These are phyloP conservation scores for Pichia cephalocereana DNA, from an alignment of 805 yeast genomes.

Conservation along the genomic window DNA sequence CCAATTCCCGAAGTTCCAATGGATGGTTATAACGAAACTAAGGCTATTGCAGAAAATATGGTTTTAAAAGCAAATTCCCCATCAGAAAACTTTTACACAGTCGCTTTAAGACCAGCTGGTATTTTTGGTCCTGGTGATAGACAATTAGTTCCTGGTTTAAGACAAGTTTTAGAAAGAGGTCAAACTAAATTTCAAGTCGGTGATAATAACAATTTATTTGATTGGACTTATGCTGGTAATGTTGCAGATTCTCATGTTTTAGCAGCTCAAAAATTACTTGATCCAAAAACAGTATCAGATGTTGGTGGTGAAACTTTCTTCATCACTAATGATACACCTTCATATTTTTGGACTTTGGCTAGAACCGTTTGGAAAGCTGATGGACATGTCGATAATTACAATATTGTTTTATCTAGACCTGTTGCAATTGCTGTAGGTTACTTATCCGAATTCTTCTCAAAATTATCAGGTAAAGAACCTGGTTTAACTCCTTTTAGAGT, in stretches of 20 bases:
- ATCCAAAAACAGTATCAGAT: conserved; percentile 29
- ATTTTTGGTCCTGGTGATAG: conserved; percentile 98
- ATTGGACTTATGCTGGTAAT: conserved; percentile 97
- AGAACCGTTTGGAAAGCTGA: conserved; percentile 96
- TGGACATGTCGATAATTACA: conserved; percentile 66
- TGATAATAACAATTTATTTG: conserved; percentile 86
- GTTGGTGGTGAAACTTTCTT: conserved; percentile 86
- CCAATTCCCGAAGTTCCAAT: conserved; percentile 87
- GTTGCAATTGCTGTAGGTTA: conserved; percentile 80
- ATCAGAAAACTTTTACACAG: conserved; percentile 54
- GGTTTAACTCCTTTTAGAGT: conserved; percentile 96
- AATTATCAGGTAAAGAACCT: conserved; percentile 70
- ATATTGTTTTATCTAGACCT: conserved; percentile 60
- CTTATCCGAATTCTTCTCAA: conserved; percentile 65
- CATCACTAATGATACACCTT: conserved; percentile 88
- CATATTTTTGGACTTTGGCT: conserved; percentile 95
- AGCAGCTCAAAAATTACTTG: conserved; percentile 71
- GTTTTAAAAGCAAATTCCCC: conserved; percentile 66
- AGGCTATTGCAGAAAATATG: conserved; percentile 80
- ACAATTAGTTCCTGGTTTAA: conserved; percentile 87
- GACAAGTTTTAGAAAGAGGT: conserved; percentile 72
- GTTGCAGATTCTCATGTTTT: conserved; percentile 95
- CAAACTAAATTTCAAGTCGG: conserved; percentile 93
- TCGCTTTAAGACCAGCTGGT: conserved; percentile 93
- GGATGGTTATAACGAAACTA: conserved; percentile 96